phyloP scores from a whole-genome alignment of 139 green algal genomes.

The Mesostigma viride region DNA sequence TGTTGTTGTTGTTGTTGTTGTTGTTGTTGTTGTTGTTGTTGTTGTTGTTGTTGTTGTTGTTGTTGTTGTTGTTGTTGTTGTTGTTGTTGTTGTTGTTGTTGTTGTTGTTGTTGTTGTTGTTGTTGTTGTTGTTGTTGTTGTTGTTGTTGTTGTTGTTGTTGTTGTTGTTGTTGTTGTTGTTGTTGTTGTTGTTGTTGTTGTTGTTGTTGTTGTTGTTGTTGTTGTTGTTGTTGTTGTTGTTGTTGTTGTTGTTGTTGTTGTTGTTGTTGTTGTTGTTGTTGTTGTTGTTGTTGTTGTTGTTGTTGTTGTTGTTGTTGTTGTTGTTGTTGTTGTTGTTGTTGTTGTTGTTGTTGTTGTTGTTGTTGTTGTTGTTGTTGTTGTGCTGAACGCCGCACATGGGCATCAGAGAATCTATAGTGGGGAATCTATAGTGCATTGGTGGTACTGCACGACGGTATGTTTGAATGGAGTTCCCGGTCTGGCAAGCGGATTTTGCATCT shows the following conservation, averaged over 20 bases:
- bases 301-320: background rate
- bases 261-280: background rate
- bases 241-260: background rate
- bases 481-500: too few species aligned
- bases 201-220: background rate
- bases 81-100: background rate
- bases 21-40: too few species aligned
- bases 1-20: too few species aligned
- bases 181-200: background rate
- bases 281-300: background rate
- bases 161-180: background rate
- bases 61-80: background rate
- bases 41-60: slow-evolving; percentile 4
- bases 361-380: too few species aligned
- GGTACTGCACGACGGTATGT: too few species aligned
- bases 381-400: too few species aligned
- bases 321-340: background rate
- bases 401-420: too few species aligned
- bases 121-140: slow-evolving; percentile 8
- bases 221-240: background rate
- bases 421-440: too few species aligned
- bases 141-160: background rate
- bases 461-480: too few species aligned
- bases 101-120: background rate
- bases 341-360: too few species aligned